Percentiles rank a stretch among this genome's conserved stretches.
phyloP scores from a whole-genome alignment of 345 rosid species.

The Psidium friedrichsthalianum region DNA sequence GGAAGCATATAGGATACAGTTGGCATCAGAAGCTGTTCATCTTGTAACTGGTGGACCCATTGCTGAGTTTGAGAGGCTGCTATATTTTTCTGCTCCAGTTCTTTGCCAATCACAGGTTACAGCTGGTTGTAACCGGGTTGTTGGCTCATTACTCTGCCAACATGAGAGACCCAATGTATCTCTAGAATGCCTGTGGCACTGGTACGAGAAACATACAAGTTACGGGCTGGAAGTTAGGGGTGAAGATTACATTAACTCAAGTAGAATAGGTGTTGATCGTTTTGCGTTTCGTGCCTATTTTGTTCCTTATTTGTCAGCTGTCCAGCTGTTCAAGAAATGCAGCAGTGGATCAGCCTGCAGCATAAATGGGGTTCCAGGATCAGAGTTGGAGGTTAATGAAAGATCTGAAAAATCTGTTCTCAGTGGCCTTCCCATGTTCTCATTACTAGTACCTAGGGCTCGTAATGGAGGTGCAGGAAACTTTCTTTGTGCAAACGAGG shows the following conservation, averaged over 20 bases:
- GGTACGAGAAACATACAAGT: constrained; percentile 47
- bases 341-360: not conserved
- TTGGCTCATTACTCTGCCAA: constrained; percentile 12
- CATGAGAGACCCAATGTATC: constrained; percentile 28
- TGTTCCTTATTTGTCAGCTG: constrained; percentile 48
- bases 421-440: constrained; percentile 13
- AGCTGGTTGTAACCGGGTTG: constrained; percentile 15
- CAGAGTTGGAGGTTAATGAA: not conserved
- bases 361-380: not conserved
- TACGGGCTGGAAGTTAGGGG: constrained; percentile 46
- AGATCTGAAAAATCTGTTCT: constrained; percentile 1
- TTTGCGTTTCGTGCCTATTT: constrained; percentile 39
- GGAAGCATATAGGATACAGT: constrained; percentile 20
- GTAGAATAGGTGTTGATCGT: constrained; percentile 28
- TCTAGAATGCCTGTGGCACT: constrained; percentile 38
- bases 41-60: constrained; percentile 33
- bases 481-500: not conserved
- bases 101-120: constrained; percentile 9
- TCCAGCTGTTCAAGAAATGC: constrained; percentile 32
- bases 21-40: constrained; percentile 40
- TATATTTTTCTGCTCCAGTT: constrained; percentile 36
- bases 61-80: constrained; percentile 46
- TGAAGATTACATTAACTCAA: constrained; percentile 27
- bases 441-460: constrained; percentile 22
- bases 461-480: not conserved